Base-by-base conservation (phyloP, 2,329 filamentous ascomycete species). In the Cordyceps cicadae region DNA sequence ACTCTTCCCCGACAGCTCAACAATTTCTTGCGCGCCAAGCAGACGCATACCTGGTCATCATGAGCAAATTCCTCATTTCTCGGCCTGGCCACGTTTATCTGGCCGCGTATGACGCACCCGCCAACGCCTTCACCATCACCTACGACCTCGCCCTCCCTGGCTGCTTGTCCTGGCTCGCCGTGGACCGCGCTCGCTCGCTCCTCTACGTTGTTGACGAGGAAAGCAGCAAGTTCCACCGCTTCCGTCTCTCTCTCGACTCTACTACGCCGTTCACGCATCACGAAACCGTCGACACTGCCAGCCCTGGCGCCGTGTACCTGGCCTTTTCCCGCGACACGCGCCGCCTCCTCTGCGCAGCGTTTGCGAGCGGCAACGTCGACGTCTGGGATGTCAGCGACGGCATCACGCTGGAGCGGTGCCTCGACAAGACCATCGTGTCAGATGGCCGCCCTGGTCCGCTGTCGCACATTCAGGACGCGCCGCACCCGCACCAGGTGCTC, bases 181-280 rank as follows among this genome's bases (percentile, higher is more conserved):
- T 74, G 67, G 62, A 70, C 19, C 73, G 74, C 29, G 71, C 74
- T 65, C 66, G 69, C 29, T 29, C 29, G 29, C 29, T 29, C 21
- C 62, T 82, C 49, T 81, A 79, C 62, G 76, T 76, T 50, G 76
- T 79, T 21, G 74, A 82, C 63, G 80, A 83, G 72, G 75, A 75
- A 64, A 70, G 72, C 64, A 68, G 69, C 54, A 65, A 68, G 50
- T 69, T 76, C n/a, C 72, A 74, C 62, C 66, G 75, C 17, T 78
- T 78, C 66, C 70, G 67, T 19, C 64, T 79, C 37, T 71, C 78
- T 62, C 63, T 67, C 5, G 63, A 64, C 41, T 65, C 65, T 46
- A 70, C 70, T 63, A 67, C 67, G 43, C 67, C 54, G 2, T 62
- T 77, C 17, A 62, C 55, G 4, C 62, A n/a, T 15, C 41, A 66